Percentiles rank a stretch among this genome's conserved stretches.
Conservation (phyloP, 2,329 filamentous ascomycete species). For the Colletotrichum nymphaeae region DNA sequence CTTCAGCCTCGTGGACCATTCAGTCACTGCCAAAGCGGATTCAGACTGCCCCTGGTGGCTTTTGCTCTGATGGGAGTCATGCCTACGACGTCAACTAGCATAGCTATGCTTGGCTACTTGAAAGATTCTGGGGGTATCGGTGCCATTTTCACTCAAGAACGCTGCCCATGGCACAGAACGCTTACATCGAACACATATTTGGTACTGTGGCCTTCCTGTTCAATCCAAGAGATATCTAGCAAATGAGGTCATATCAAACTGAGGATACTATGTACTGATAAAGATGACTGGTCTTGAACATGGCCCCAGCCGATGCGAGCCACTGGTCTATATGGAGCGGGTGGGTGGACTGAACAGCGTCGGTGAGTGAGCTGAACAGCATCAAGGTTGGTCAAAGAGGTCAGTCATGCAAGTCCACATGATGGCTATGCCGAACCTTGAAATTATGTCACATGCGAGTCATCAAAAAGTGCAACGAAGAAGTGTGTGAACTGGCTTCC, state of each 20-base stretch:
- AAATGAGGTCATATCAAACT: neutral
- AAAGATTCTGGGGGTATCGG: neutral
- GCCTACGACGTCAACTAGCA: neutral
- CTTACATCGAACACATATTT: neutral
- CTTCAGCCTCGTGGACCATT: too few species aligned
- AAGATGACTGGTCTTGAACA: neutral
- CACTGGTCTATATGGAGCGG: neutral
- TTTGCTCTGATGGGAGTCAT: neutral
- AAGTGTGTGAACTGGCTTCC: conserved; percentile 10
- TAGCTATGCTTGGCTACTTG: neutral
- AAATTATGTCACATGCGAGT: neutral
- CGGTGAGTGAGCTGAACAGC: neutral
- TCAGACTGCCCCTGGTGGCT: too few species aligned
- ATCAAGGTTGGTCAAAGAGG: neutral
- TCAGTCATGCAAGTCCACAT: neutral
- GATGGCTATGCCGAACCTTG: neutral
- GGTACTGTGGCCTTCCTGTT: neutral
- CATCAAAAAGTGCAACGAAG: neutral
- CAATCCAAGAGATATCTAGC: neutral
- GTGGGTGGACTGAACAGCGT: neutral
- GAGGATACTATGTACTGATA: too few species aligned
- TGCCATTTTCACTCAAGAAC: neutral
- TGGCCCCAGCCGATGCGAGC: neutral
- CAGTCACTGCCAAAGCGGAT: neutral
- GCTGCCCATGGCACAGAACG: neutral